These are phyloP conservation scores for Calonectria crousiana DNA, from an alignment of 2,329 filamentous ascomycete species.

Conservation along the genomic window DNA sequence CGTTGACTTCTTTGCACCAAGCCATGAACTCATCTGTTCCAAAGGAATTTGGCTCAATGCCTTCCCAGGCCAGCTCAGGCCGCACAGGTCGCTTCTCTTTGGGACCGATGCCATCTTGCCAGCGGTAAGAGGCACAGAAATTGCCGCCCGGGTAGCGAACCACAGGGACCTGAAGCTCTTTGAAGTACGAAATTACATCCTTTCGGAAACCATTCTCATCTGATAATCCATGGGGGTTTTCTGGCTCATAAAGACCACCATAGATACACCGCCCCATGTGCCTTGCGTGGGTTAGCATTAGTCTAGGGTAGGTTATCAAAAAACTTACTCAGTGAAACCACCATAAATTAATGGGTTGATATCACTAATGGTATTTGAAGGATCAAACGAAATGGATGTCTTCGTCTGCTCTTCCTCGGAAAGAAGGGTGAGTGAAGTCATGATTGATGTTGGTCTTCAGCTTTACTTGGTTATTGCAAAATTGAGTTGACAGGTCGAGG, in stretches of 20 bases:
- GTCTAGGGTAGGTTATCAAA: not conserved
- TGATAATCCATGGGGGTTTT: constrained; percentile 74
- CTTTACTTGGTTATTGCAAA: not conserved
- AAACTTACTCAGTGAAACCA: constrained; percentile 81
- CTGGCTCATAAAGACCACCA: constrained; percentile 84
- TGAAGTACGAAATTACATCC: constrained; percentile 79
- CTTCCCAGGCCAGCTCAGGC: constrained; percentile 80
- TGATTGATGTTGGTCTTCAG: constrained; percentile 5
- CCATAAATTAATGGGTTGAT: constrained; percentile 85
- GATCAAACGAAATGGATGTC: constrained; percentile 69
- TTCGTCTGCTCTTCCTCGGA: constrained; percentile 7
- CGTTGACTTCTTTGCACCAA: constrained; percentile 78
- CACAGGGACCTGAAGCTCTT: constrained; percentile 80
- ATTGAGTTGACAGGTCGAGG: not conserved
- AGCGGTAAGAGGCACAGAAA: constrained; percentile 86
- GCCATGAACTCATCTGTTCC: constrained; percentile 88
- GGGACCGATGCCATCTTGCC: constrained; percentile 83
- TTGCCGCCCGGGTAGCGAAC: constrained; percentile 88
- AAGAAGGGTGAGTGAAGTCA: constrained; percentile 25
- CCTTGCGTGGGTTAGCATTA: constrained; percentile 58
- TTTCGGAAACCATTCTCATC: constrained; percentile 80
- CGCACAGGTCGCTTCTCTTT: constrained; percentile 70
- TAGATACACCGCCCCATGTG: constrained; percentile 92
- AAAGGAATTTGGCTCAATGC: constrained; percentile 80
- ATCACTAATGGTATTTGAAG: constrained; percentile 73